phyloP scores from a whole-genome alignment of 306 rosid species.

The Quercus dentata region DNA sequence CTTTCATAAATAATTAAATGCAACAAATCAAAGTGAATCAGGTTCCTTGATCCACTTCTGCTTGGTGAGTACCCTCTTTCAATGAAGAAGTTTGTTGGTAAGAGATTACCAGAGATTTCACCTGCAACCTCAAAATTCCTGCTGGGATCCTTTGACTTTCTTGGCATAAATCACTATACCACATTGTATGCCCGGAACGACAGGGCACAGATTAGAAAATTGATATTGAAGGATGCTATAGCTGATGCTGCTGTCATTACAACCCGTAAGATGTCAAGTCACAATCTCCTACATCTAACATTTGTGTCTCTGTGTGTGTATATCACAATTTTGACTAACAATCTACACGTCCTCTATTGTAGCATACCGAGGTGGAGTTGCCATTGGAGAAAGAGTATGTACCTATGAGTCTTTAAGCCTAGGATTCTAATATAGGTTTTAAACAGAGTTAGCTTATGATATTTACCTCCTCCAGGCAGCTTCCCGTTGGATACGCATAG shows the following conservation, averaged over 20 bases:
- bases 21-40: slow-evolving; percentile 33
- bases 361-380: slow-evolving; percentile 63
- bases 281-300: not conserved
- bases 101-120: slow-evolving; percentile 73
- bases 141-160: slow-evolving; percentile 67
- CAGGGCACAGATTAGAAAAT: slow-evolving; percentile 53
- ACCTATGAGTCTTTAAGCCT: slow-evolving; percentile 2
- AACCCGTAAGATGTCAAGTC: slow-evolving; percentile 50
- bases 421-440: slow-evolving; percentile 9
- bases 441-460: slow-evolving; percentile 12
- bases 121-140: slow-evolving; percentile 40
- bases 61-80: slow-evolving; percentile 78
- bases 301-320: too few relatives aligned
- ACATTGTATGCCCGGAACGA: slow-evolving; percentile 79
- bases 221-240: slow-evolving; percentile 61
- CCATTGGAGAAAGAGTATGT: slow-evolving; percentile 87
- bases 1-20: slow-evolving; percentile 11
- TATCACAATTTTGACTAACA: slow-evolving; percentile 7
- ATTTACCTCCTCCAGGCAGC: slow-evolving; percentile 60
- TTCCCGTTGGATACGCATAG: slow-evolving; percentile 79
- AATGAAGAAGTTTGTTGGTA: slow-evolving; percentile 63
- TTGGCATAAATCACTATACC: slow-evolving; percentile 89
- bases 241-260: slow-evolving; percentile 81
- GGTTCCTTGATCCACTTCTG: slow-evolving; percentile 88
- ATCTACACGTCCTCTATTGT: slow-evolving; percentile 19